Percentiles rank a stretch among this genome's conserved stretches.
These are phyloP conservation scores for Phycomyces blakesleeanus DNA, from an alignment of 192 early-diverging fungal genomes.

Conservation along the genomic window DNA sequence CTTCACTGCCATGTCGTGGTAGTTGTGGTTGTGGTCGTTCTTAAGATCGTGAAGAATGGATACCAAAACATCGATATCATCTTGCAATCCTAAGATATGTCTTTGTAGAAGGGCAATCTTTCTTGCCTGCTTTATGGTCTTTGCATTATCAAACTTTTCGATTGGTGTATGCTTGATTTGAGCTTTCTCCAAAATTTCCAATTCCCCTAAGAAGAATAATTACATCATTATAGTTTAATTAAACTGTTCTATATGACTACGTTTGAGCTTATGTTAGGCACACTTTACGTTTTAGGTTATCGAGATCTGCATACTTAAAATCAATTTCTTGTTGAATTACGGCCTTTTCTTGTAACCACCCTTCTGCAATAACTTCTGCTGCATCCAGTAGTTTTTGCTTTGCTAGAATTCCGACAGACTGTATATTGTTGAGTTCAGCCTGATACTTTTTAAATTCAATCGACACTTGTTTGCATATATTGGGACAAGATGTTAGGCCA, in stretches of 20 bases:
- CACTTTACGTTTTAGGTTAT: slow-evolving; percentile 16
- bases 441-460: slow-evolving; percentile 37
- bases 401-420: slow-evolving; percentile 8
- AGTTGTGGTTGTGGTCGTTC: slow-evolving; percentile 67
- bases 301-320: slow-evolving; percentile 26
- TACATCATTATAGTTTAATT: background rate
- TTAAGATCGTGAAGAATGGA: slow-evolving; percentile 48
- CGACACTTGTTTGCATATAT: slow-evolving; percentile 70
- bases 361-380: background rate
- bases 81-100: slow-evolving; percentile 26
- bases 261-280: slow-evolving; percentile 10
- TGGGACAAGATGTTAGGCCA: slow-evolving; percentile 58
- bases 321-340: slow-evolving; percentile 27
- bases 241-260: background rate
- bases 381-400: slow-evolving; percentile 27
- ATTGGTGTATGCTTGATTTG: slow-evolving; percentile 25
- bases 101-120: slow-evolving; percentile 14
- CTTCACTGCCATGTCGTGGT: slow-evolving; percentile 67
- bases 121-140: slow-evolving; percentile 14
- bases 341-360: slow-evolving; percentile 15
- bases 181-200: background rate
- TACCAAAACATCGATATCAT: slow-evolving; percentile 34
- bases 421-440: slow-evolving; percentile 19
- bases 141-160: slow-evolving; percentile 17
- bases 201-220: background rate